These are phyloP conservation scores for Annulohypoxylon nitens DNA, from an alignment of 495 filamentous ascomycete genomes.

Conservation along the genomic window DNA sequence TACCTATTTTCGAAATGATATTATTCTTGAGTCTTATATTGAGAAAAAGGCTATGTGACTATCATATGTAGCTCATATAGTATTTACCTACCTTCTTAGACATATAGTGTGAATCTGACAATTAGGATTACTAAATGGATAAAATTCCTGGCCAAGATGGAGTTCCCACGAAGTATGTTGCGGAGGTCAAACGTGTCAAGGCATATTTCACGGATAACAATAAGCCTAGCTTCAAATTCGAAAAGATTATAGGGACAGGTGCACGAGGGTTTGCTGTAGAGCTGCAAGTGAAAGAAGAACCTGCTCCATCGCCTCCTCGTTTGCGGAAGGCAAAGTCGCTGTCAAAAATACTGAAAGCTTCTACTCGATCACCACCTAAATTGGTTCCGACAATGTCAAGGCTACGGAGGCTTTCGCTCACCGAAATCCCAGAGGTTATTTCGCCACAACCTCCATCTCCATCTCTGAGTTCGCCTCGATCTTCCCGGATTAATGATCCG, in stretches of 20 bases:
- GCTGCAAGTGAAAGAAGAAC: conserved; percentile 20
- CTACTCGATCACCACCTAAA: background rate
- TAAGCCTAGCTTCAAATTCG: conserved; percentile 13
- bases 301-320: conserved; percentile 9
- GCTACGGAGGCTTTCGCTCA: too few relatives aligned
- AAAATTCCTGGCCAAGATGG: background rate
- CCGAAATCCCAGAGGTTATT: too few relatives aligned
- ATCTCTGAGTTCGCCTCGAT: too few relatives aligned
- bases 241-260: conserved; percentile 24
- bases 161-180: background rate
- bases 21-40: too few relatives aligned
- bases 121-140: background rate
- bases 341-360: background rate
- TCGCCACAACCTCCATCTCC: too few relatives aligned
- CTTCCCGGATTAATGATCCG: too few relatives aligned
- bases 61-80: background rate
- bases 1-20: background rate
- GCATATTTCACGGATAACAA: conserved; percentile 53
- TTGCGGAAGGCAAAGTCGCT: too few relatives aligned
- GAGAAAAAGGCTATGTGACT: background rate
- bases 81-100: background rate
- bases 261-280: conserved; percentile 36
- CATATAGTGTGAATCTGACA: background rate
- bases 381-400: too few relatives aligned
- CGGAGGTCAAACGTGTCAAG: background rate